Conservation (phyloP, 768 basidiomycete species). For the Suillus spraguei region DNA sequence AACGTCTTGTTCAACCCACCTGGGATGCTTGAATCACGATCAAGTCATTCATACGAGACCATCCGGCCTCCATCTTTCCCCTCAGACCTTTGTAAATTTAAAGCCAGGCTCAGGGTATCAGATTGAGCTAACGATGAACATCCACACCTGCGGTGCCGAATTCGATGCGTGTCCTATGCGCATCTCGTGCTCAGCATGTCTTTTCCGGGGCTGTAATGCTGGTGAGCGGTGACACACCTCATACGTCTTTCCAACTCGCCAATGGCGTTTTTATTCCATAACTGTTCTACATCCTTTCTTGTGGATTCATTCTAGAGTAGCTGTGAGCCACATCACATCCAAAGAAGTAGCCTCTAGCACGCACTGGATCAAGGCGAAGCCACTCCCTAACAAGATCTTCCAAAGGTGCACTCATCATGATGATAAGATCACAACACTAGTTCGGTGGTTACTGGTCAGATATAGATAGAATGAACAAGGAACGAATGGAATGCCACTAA, state of each 20-base stretch:
- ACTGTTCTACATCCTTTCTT: conserved; percentile 35
- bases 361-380: conserved; percentile 52
- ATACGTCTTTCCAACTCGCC: conserved; percentile 44
- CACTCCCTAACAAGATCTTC: conserved; percentile 51
- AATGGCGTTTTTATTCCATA: conserved; percentile 33
- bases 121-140: conserved; percentile 12
- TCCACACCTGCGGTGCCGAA: conserved; percentile 83
- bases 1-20: conserved; percentile 37
- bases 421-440: not conserved
- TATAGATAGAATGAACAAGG: not conserved
- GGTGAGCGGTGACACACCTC: conserved; percentile 32
- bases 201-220: conserved; percentile 3
- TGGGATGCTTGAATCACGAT: conserved; percentile 83
- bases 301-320: conserved; percentile 41
- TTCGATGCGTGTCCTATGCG: conserved; percentile 64
- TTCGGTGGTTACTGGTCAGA: not conserved
- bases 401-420: conserved; percentile 28
- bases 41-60: conserved; percentile 90
- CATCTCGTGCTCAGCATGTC: not conserved
- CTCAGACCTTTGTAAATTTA: conserved; percentile 55
- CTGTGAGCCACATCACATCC: not conserved
- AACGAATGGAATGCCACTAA: not conserved
- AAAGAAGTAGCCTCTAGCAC: not conserved
- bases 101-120: not conserved
- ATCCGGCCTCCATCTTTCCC: conserved; percentile 86